Evolutionary conservation across 192 early-diverging fungal genomes (phyloP).

Genomic region (Linnemannia hyalina): DNA sequence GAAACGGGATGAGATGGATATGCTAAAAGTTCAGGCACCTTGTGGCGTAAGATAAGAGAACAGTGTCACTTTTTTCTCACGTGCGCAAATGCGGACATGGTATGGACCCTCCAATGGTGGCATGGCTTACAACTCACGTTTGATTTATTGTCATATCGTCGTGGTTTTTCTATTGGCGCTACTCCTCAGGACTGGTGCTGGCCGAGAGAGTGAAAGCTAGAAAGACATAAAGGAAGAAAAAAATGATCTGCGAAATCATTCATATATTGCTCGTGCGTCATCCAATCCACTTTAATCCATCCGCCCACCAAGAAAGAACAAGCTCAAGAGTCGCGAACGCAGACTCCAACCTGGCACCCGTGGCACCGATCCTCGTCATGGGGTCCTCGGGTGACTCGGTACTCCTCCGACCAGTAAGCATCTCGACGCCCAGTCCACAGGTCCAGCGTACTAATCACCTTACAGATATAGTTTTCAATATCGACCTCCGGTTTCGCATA

Average conservation of each 20-base stretch:
- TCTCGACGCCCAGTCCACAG: slow-evolving; percentile 21
- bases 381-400: neutral
- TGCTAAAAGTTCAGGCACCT: neutral
- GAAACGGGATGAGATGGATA: neutral
- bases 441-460: slow-evolving; percentile 13
- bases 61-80: too few species aligned
- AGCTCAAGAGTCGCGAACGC: neutral
- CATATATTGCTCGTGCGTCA: neutral
- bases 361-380: slow-evolving; percentile 26
- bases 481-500: slow-evolving; percentile 26
- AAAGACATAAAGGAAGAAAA: too few species aligned
- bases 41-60: too few species aligned
- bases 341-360: slow-evolving; percentile 19
- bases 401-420: neutral
- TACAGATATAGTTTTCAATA: slow-evolving; percentile 10
- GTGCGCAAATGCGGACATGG: too few species aligned
- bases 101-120: too few species aligned
- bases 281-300: too few species aligned
- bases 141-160: too few species aligned
- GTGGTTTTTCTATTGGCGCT: too few species aligned
- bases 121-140: too few species aligned
- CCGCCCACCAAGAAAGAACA: neutral
- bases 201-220: neutral
- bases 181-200: neutral
- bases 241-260: neutral